Percentiles rank a stretch among this genome's conserved stretches.
These are phyloP conservation scores for Dianthus caryophyllus DNA, from an alignment of 148 eudicot species.

Conservation along the genomic window DNA sequence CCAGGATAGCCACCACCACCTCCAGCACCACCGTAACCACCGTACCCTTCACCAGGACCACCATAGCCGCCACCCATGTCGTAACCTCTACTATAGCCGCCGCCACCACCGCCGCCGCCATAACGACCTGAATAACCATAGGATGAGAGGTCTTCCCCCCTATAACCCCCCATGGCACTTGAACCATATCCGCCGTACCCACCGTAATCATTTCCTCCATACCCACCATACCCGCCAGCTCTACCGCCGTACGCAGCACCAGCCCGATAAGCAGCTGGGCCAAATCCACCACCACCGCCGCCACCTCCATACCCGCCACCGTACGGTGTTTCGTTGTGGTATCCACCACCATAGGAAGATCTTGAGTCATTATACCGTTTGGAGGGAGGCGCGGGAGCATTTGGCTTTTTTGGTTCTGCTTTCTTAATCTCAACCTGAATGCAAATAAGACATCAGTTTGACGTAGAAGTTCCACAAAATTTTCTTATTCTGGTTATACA, in stretches of 20 bases:
- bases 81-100: conserved; percentile 30
- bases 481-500: neutral
- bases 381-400: conserved; percentile 37
- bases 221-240: conserved; percentile 34
- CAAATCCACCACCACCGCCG: conserved; percentile 41
- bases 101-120: conserved; percentile 45
- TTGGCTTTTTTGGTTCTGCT: conserved; percentile 64
- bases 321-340: conserved; percentile 5
- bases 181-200: conserved; percentile 51
- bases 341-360: conserved; percentile 34
- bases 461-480: neutral
- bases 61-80: conserved; percentile 41
- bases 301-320: conserved; percentile 40
- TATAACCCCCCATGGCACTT: conserved; percentile 35
- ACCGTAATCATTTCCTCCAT: conserved; percentile 31
- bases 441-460: neutral
- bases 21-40: conserved; percentile 32
- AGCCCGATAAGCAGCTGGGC: conserved; percentile 39
- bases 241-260: conserved; percentile 35
- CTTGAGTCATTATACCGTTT: conserved; percentile 39
- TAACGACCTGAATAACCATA: conserved; percentile 44
- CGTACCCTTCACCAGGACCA: conserved; percentile 29
- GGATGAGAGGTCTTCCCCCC: conserved; percentile 40
- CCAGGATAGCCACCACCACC: conserved; percentile 41
- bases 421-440: conserved; percentile 59